Base-by-base conservation (phyloP, 192 early-diverging fungal genomes). In the Mortierella hygrophila region DNA sequence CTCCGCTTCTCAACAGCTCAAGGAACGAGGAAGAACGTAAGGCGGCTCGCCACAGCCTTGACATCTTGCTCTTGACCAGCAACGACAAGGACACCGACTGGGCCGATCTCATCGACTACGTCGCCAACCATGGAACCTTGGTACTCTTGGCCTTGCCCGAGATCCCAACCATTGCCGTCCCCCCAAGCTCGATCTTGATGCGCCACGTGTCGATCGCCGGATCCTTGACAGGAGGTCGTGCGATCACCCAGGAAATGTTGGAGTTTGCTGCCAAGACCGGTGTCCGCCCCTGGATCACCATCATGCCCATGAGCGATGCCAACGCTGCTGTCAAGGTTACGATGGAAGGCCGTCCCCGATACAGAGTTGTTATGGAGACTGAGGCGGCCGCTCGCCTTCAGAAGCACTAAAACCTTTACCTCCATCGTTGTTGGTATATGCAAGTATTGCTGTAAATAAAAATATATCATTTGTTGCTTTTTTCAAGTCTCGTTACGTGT, bases 311-410 rank as follows among this genome's bases (percentile, higher is more conserved):
- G 82, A 89, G 85, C 40, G 88, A 95, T 52, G 88, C 90, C 47
- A 93, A 95, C 72, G 90, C 91, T 75, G 96, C 92, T 8, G 78
- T 95, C 52, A 83, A 93, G 82, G 83, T 79, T 44, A 82, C 95
- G 55, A 90, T 91, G 76, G 83, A 89, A 29, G 94, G 94, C 72
- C 91, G 93, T 76, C 93, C 90, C 3, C 91, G 91, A 75, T 96
- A 95, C 83, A 91, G 96, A 65, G 80, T 95, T 77, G 95, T 97
- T 52, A 89, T 96, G 68, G 89, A 94, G 71, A 95, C 91, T 74
- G 90, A 92, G 80, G 85, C 84, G 32, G 84, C 78, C 42, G 47
- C 83, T 42, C 47, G 70, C 18, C 20, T 75, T 6, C 60, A 79
- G 75, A 69, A 69, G 42, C 23, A 44, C 18, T 55, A 47, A 68